Percentiles rank a stretch among this genome's conserved stretches.
Evolutionary conservation across 768 basidiomycete genomes (phyloP).

Genomic region (Postia placenta): DNA sequence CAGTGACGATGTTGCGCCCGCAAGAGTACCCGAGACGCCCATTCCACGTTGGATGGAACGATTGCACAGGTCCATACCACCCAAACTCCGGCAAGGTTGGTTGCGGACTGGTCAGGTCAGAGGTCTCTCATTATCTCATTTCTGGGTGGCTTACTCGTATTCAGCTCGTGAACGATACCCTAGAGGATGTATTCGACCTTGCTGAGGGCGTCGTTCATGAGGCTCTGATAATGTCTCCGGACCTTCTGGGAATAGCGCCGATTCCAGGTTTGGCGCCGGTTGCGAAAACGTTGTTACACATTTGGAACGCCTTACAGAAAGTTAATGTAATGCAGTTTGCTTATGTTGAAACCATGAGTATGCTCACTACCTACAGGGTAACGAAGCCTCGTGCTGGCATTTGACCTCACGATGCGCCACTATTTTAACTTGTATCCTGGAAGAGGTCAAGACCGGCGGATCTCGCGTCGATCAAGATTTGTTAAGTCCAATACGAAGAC

Average conservation of each 20-base stretch:
- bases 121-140: no score
- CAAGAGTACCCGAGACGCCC: no score
- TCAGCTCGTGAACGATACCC: conserved; percentile 20
- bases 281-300: conserved; percentile 44
- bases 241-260: conserved; percentile 45
- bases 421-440: conserved; percentile 52
- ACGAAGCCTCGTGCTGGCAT: conserved; percentile 61
- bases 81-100: no score
- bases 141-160: no score
- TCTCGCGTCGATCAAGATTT: conserved; percentile 43
- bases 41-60: no score
- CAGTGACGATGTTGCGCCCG: no score
- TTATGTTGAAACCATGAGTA: neutral
- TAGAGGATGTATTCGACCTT: conserved; percentile 34
- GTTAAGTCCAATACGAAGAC: conserved; percentile 39
- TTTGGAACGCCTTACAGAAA: conserved; percentile 59
- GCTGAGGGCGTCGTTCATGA: conserved; percentile 39
- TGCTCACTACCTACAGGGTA: conserved; percentile 48
- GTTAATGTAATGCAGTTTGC: conserved; percentile 48
- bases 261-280: conserved; percentile 48
- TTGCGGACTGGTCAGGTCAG: no score
- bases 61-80: no score
- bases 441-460: conserved; percentile 58
- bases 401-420: conserved; percentile 70
- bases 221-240: conserved; percentile 33